Evolutionary conservation across 768 basidiomycete species (phyloP).

Genomic region (Rhizopogon roseolus): DNA sequence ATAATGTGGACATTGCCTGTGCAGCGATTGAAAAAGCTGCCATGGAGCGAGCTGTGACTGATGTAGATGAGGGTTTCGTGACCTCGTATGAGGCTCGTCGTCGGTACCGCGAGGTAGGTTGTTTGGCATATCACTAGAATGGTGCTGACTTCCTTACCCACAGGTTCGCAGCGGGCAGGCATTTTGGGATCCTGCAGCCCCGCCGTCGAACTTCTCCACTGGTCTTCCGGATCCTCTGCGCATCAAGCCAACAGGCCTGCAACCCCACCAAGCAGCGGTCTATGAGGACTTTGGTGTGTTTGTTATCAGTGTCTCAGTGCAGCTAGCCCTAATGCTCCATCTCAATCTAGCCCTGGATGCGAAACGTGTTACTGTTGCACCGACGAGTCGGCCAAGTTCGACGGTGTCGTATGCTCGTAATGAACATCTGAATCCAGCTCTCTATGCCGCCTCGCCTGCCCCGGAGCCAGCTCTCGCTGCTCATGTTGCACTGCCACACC

Average conservation of each 20-base stretch:
- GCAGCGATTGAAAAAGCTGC: constrained; percentile 95
- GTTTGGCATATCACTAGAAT: background rate
- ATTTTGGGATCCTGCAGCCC: constrained; percentile 87
- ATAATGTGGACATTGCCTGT: constrained; percentile 93
- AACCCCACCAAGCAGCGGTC: constrained; percentile 76
- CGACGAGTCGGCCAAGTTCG: constrained; percentile 63
- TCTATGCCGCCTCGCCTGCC: constrained; percentile 60
- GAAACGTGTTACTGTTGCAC: constrained; percentile 42
- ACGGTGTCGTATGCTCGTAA: constrained; percentile 59
- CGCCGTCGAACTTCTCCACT: constrained; percentile 60
- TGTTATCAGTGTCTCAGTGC: background rate
- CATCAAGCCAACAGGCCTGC: constrained; percentile 78
- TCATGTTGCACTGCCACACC: constrained; percentile 52
- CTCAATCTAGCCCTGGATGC: constrained; percentile 42
- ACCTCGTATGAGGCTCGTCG: constrained; percentile 78
- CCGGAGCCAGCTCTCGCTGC: constrained; percentile 45
- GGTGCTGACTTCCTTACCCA: constrained; percentile 6
- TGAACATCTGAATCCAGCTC: constrained; percentile 35
- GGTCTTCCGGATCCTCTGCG: constrained; percentile 86
- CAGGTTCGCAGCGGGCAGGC: constrained; percentile 65
- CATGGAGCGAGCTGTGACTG: constrained; percentile 90
- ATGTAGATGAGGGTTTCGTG: constrained; percentile 88
- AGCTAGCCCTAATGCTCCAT: constrained; percentile 8
- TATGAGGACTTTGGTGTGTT: constrained; percentile 90
- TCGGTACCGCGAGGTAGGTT: constrained; percentile 77